Evolutionary conservation across 176 grass and related monocot species (phyloP), one percentile per base, ranked within the genome.

Genomic region (Oryza coarctata): DNA sequence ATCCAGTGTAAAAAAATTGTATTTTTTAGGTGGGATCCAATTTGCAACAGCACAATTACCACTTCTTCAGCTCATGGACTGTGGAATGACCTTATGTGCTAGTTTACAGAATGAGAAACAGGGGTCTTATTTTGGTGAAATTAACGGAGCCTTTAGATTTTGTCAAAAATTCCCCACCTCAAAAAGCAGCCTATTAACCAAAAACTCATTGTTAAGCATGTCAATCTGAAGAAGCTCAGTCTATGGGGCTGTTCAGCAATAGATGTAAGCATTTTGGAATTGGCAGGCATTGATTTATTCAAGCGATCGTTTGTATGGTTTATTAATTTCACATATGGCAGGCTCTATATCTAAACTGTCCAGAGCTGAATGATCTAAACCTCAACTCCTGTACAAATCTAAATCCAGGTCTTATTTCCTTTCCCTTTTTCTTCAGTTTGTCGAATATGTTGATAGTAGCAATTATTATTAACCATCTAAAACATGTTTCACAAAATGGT

Each of bases 181-280:
- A 83, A 86, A 83, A 83, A 70, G 31, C 68, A 90, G 49, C 28
- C 74, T 60, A 55, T 76, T 52, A 79, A 80, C 77, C 96, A 95
- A 80, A 99, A 95, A 38, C 87, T 99, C 28, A 95, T 99, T 65
- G 95, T 99, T 77, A 93, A 95, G 61, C 96, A 99, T 85, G 57
- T 57, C 29, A 83, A 86, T 88, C 86, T 99, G 83, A 99, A 89
- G 82, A 93, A 90, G 71, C 88, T 99, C 26, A 99, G 96, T 88
- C 87, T 99, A 55, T 99, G 96, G 96, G 90, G 92, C 5, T 99
- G 96, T 81, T 99, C 96, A 61, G 93, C 88, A 62, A 83, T 99
- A 84, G 90, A 95, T 84, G 96, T 95, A 93, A 95, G 84, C 36
- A 30, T 70, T 83, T 74, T 83, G 17, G 0, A 83, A 74, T 63